A percentile compares a stretch with the other conserved stretches of the same genome.
Evolutionary conservation across 176 grass and related monocot species (phyloP).

Genomic region (Bothriochloa decipiens): DNA sequence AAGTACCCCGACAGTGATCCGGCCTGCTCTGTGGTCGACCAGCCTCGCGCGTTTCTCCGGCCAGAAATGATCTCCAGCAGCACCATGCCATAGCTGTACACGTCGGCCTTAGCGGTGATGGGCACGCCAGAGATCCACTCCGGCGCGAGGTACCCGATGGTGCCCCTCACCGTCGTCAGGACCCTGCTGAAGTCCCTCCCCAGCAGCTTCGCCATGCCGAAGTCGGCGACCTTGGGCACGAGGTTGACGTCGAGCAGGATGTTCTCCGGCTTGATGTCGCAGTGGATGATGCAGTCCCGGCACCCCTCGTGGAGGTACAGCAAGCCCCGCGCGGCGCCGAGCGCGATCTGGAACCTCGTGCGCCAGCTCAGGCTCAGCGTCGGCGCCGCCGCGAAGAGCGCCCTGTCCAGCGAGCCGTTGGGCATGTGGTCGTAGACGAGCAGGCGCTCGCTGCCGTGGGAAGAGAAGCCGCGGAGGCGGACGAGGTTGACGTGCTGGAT

Average conservation of each 20-base stretch:
- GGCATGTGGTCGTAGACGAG: conserved; percentile 59
- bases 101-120: conserved; percentile 35
- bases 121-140: conserved; percentile 66
- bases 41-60: no score
- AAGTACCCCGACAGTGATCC: no score
- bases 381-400: conserved; percentile 34
- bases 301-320: conserved; percentile 61
- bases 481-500: conserved; percentile 64
- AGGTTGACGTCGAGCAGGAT: conserved; percentile 48
- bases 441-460: conserved; percentile 17
- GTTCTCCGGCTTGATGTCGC: conserved; percentile 82
- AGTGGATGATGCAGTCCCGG: conserved; percentile 66
- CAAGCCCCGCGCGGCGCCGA: conserved; percentile 48
- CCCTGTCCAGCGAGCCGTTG: conserved; percentile 49
- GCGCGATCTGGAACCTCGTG: conserved; percentile 41
- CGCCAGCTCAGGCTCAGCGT: conserved; percentile 39
- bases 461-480: conserved; percentile 54
- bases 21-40: no score
- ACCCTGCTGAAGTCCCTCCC: conserved; percentile 52
- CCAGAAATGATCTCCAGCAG: conserved; percentile 62
- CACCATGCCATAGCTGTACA: conserved; percentile 46
- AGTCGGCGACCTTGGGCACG: conserved; percentile 56
- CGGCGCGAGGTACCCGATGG: conserved; percentile 64
- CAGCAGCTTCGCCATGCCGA: conserved; percentile 51
- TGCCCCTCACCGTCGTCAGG: conserved; percentile 55